phyloP scores from a whole-genome alignment of 2,329 filamentous ascomycete species.

The Microdochium trichocladiopsis region DNA sequence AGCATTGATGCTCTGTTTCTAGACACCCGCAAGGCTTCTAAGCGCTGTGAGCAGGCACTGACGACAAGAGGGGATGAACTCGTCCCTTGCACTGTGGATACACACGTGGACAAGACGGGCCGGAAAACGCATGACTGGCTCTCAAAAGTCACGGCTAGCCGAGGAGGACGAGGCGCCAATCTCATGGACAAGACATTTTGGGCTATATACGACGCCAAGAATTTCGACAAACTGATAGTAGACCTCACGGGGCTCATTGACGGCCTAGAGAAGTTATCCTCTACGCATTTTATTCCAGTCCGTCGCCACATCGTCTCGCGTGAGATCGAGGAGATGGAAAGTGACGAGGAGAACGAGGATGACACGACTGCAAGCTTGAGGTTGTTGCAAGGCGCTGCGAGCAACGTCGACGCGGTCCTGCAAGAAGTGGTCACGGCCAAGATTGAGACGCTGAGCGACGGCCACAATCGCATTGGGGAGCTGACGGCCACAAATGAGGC shows the following conservation, averaged over 20 bases:
- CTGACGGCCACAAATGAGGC: background rate
- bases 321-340: background rate
- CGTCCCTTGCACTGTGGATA: background rate
- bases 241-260: background rate
- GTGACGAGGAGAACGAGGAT: background rate
- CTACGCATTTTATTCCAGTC: background rate
- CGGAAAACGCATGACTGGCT: background rate
- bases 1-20: background rate
- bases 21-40: background rate
- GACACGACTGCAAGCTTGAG: background rate
- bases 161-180: background rate
- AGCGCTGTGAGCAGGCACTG: background rate
- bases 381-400: background rate
- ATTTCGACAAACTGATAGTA: background rate
- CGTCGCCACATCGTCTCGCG: background rate
- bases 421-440: background rate
- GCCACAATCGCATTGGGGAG: background rate
- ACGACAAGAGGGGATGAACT: background rate
- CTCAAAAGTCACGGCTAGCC: background rate
- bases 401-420: background rate
- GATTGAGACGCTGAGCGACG: background rate
- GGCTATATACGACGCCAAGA: background rate
- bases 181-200: background rate
- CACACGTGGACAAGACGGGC: background rate
- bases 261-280: background rate